Base-by-base conservation (phyloP, 768 basidiomycete genomes). In the Suillus ampliporus region DNA sequence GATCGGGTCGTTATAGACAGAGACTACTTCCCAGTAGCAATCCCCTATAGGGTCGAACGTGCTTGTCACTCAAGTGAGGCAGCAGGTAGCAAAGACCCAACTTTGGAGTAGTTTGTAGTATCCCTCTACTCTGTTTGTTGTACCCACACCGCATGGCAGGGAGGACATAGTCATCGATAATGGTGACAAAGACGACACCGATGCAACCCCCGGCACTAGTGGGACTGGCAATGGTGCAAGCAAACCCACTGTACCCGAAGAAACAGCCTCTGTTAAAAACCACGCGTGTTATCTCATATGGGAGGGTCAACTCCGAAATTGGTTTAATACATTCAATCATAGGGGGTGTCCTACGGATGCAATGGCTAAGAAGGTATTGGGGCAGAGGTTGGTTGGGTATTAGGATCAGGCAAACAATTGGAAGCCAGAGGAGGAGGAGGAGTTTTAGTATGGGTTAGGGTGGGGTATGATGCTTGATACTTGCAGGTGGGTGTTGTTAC, bases 391-490 rank as follows among this genome's bases (percentile, higher is more conserved):
- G 76, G 89, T 89, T 51, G 92, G 94, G 0, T 92, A 95, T 73
- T 99, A 96, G 96, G 97, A 98, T 74, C 85, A 92, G 76, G 89
- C 94, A 34, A 97, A 95, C 86, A 91, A 92, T 70, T 94, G 89
- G 86, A 91, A 86, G 73, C 84, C 87, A 5, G 89, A 91, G 74
- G 92, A 94, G 59, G 91, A 92, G 67, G 90, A 92, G 62, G 66
- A 88, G 68, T 86, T 87, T 69, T 89, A n/a, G n/a, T 69, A 37
- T 15, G 14, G 34, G 34, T n/a, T n/a, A n/a, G n/a, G n/a, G n/a
- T n/a, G n/a, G n/a, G n/a, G n/a, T n/a, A n/a, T n/a, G n/a, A n/a
- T n/a, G n/a, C n/a, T n/a, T n/a, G n/a, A n/a, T n/a, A n/a, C n/a
- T n/a, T n/a, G n/a, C n/a, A 10, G 6, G 34, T 35, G 34, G 8